Conservation (phyloP, 495 filamentous ascomycete genomes). For the Pyronema domesticum region DNA sequence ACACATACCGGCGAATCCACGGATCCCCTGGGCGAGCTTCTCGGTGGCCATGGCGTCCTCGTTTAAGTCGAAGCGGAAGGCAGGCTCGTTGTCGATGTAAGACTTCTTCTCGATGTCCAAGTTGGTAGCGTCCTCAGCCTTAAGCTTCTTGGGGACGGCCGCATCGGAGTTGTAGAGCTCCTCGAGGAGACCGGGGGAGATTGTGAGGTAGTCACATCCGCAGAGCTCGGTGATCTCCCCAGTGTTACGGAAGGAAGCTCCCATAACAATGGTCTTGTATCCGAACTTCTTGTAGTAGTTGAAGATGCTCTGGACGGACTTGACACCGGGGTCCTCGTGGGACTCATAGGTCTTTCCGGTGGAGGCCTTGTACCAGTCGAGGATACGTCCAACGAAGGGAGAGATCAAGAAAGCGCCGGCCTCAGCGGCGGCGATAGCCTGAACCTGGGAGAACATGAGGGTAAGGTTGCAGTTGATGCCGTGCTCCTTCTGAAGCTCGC, state of each 20-base stretch:
- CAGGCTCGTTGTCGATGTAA: conserved; percentile 77
- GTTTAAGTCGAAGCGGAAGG: conserved; percentile 98
- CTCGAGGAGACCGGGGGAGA: conserved; percentile 88
- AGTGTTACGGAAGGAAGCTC: conserved; percentile 85
- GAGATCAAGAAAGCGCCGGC: conserved; percentile 97
- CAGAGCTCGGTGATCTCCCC: conserved; percentile 97
- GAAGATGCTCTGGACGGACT: conserved; percentile 88
- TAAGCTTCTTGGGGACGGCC: conserved; percentile 82
- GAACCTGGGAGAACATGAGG: conserved; percentile 90
- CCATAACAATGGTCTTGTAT: conserved; percentile 95
- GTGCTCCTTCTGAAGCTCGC: conserved; percentile 83
- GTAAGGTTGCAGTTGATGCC: conserved; percentile 96
- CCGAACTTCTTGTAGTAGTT: conserved; percentile 99
- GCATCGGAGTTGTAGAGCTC: conserved; percentile 67
- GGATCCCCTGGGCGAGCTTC: conserved; percentile 98
- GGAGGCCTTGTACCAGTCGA: conserved; percentile 97
- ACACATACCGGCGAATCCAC: conserved; percentile 58
- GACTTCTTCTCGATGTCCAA: conserved; percentile 71
- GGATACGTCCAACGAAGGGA: conserved; percentile 96
- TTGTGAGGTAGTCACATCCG: conserved; percentile 97
- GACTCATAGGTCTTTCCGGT: conserved; percentile 82
- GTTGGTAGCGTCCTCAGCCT: conserved; percentile 40
- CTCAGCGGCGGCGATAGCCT: conserved; percentile 93
- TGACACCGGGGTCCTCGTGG: conserved; percentile 88
- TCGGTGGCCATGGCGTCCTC: conserved; percentile 97